Percentiles rank a stretch among this genome's conserved stretches.
Evolutionary conservation across 2,329 filamentous ascomycete genomes (phyloP).

Genomic region (Colletotrichum lupini): DNA sequence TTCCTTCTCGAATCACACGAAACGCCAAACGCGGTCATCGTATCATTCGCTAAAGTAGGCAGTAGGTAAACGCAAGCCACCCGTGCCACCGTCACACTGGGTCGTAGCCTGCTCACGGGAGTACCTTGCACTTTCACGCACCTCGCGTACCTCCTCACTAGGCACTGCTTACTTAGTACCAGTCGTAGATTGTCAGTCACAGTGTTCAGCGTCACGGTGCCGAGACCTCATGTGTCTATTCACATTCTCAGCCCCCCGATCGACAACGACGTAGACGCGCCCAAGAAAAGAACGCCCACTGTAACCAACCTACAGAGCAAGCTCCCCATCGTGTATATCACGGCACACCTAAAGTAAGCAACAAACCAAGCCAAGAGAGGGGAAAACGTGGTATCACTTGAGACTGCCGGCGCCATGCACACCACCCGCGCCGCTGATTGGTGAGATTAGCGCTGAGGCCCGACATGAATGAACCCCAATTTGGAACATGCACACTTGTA

Average conservation of each 20-base stretch:
- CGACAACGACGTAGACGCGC: not conserved
- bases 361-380: not conserved
- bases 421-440: conserved; percentile 17
- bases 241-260: not conserved
- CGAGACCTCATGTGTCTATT: not conserved
- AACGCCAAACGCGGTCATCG: not conserved
- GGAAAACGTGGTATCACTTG: conserved; percentile 8
- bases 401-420: conserved; percentile 18
- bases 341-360: not conserved
- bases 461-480: not conserved
- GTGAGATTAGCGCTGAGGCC: conserved; percentile 17
- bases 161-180: no score
- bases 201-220: not conserved
- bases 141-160: not conserved
- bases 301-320: not conserved
- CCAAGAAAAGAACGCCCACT: not conserved
- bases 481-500: not conserved
- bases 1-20: not conserved
- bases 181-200: not conserved
- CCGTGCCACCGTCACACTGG: conserved; percentile 9
- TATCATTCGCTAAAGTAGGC: not conserved
- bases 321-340: not conserved
- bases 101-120: not conserved
- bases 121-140: conserved; percentile 17
- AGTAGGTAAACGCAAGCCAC: not conserved